Conservation (phyloP, 1,284 basidiomycete genomes). For the Volvariella surrecta region DNA sequence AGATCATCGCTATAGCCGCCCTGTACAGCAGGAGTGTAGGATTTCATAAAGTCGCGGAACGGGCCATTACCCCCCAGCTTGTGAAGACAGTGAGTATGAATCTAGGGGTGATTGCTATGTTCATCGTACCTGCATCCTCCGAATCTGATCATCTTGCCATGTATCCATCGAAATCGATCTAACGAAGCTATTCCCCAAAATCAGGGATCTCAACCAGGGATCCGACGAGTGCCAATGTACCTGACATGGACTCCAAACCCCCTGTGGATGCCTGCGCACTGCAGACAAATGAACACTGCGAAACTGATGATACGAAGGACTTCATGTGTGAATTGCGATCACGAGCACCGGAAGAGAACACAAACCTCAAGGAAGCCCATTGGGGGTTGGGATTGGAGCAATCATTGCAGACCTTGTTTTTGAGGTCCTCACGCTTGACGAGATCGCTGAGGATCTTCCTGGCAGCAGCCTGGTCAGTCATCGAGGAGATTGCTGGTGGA, state of each 20-base stretch:
- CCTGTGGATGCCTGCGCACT: conserved; percentile 86
- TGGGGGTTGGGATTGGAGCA: conserved; percentile 84
- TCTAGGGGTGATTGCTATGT: conserved; percentile 10
- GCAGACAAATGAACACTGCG: conserved; percentile 85
- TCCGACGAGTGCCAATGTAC: conserved; percentile 24
- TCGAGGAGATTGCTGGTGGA: conserved; percentile 15
- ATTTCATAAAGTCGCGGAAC: conserved; percentile 72
- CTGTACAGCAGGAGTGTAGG: conserved; percentile 60
- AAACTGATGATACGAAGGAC: conserved; percentile 35
- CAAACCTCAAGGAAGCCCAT: conserved; percentile 78
- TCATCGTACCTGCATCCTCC: conserved; percentile 73
- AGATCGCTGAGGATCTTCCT: conserved; percentile 70
- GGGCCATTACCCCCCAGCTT: conserved; percentile 81
- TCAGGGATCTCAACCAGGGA: conserved; percentile 7
- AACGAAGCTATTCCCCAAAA: conserved; percentile 59
- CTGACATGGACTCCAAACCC: conserved; percentile 85
- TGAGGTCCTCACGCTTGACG: conserved; percentile 60
- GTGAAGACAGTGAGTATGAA: conserved; percentile 10
- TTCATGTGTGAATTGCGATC: conserved; percentile 9
- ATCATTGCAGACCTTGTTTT: conserved; percentile 75
- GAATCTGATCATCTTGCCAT: conserved; percentile 87
- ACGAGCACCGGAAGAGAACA: conserved; percentile 6
- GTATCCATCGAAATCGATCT: conserved; percentile 93
- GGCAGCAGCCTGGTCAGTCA: conserved; percentile 60
- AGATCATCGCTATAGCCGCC: conserved; percentile 71